Conservation (phyloP, 1,284 basidiomycete genomes). For the Cutaneotrichosporon sp. region DNA sequence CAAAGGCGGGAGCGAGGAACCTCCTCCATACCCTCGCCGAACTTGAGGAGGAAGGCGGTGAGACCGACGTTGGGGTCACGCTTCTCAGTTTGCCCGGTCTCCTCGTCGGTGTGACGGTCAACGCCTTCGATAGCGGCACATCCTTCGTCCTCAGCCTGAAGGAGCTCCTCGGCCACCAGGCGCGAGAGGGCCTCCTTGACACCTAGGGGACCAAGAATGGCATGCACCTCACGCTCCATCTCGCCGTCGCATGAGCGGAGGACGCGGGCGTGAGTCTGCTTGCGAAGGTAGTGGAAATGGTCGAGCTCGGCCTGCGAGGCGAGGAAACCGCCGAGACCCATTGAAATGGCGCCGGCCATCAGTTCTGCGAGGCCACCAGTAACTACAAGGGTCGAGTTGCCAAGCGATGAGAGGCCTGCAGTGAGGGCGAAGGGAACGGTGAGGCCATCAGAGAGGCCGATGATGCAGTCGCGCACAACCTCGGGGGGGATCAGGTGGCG, state of each 20-base stretch:
- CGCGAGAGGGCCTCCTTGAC: conserved; percentile 75
- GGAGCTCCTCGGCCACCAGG: conserved; percentile 68
- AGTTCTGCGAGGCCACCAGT: conserved; percentile 87
- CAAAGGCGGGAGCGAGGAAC: conserved; percentile 65
- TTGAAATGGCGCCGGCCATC: conserved; percentile 86
- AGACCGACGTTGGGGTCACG: conserved; percentile 60
- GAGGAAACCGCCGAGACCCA: conserved; percentile 97
- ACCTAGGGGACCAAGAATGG: conserved; percentile 80
- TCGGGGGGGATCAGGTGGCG: conserved; percentile 48
- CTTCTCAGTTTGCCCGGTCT: conserved; percentile 55
- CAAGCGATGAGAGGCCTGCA: conserved; percentile 76
- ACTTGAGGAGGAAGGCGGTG: conserved; percentile 86
- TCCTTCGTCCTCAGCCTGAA: conserved; percentile 58
- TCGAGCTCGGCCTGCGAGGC: conserved; percentile 94
- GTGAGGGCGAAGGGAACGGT: conserved; percentile 89
- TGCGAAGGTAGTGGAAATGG: conserved; percentile 77
- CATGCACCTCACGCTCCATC: conserved; percentile 90
- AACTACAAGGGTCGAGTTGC: conserved; percentile 80
- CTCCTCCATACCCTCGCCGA: conserved; percentile 87
- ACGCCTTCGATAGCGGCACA: conserved; percentile 21
- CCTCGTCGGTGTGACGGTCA: conserved; percentile 55
- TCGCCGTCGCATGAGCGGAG: conserved; percentile 81
- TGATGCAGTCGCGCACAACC: conserved; percentile 62
- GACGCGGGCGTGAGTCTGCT: conserved; percentile 73
- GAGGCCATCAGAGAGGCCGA: conserved; percentile 92